Evolutionary conservation across 768 basidiomycete species (phyloP).

Genomic region (Coprinellus micaceus): DNA sequence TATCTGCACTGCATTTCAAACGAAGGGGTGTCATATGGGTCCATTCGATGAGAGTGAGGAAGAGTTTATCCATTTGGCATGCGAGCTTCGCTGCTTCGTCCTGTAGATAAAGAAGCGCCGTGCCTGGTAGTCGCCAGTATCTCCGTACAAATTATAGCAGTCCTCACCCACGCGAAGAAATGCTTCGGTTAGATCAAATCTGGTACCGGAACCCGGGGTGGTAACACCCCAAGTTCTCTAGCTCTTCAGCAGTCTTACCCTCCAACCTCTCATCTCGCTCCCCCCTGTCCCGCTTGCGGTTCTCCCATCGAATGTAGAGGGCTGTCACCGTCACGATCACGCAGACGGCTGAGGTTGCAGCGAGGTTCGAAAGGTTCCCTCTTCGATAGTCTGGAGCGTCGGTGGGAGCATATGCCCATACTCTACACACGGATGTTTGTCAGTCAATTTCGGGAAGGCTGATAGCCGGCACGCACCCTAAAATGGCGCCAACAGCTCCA

Average conservation of each 20-base stretch:
- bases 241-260: conserved; percentile 34
- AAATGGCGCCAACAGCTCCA: conserved; percentile 44
- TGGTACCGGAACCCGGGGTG: conserved; percentile 46
- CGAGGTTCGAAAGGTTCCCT: conserved; percentile 45
- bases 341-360: conserved; percentile 29
- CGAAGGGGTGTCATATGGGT: too few species aligned
- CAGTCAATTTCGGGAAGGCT: too few species aligned
- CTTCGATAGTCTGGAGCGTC: conserved; percentile 46
- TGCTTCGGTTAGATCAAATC: too few species aligned
- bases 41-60: too few species aligned
- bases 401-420: conserved; percentile 44
- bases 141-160: too few species aligned
- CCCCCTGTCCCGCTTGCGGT: conserved; percentile 39
- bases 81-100: too few species aligned
- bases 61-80: too few species aligned
- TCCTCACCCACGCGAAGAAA: too few species aligned
- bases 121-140: too few species aligned
- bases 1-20: too few species aligned
- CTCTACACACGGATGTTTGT: conserved; percentile 29
- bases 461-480: conserved; percentile 33
- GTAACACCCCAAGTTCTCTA: conserved; percentile 39
- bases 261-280: conserved; percentile 38
- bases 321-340: conserved; percentile 28
- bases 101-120: too few species aligned
- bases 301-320: conserved; percentile 39